These are phyloP conservation scores for Trichosporon coremiiforme DNA, from an alignment of 1,284 basidiomycete genomes.

Conservation along the genomic window DNA sequence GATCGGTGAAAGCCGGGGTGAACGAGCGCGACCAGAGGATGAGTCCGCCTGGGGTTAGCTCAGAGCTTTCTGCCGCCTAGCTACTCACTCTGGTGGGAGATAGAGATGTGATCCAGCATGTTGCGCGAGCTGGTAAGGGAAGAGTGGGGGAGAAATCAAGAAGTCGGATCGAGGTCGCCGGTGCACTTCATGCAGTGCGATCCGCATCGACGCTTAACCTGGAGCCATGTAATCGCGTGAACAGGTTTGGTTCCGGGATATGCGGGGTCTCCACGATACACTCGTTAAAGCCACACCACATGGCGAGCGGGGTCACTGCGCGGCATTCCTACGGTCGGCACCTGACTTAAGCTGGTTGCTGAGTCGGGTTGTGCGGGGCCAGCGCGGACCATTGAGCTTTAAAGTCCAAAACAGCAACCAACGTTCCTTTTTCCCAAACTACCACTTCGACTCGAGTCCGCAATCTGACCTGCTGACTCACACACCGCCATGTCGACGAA, in stretches of 20 bases:
- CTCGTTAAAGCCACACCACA: not conserved
- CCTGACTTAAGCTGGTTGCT: not conserved
- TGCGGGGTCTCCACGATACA: not conserved
- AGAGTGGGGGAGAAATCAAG: not conserved
- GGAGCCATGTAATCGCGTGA: constrained; percentile 7
- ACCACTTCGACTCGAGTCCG: constrained; percentile 3
- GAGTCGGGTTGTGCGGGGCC: not conserved
- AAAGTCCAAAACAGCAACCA: constrained; percentile 5
- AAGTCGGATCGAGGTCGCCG: not conserved
- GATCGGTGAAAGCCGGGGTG: constrained; percentile 75
- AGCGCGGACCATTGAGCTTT: not conserved
- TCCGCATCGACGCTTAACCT: not conserved
- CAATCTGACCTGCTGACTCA: too few relatives aligned
- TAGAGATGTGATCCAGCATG: constrained; percentile 87
- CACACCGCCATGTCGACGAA: constrained; percentile 22
- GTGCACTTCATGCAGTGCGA: not conserved
- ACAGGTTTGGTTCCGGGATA: not conserved
- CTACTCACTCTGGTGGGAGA: constrained; percentile 76
- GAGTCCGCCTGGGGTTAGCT: constrained; percentile 67
- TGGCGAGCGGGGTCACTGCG: constrained; percentile 5
- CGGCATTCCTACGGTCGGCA: not conserved
- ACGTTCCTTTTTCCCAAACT: constrained; percentile 9
- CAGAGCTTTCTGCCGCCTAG: too few relatives aligned
- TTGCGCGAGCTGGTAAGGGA: not conserved
- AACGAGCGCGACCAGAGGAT: constrained; percentile 92